phyloP scores from a whole-genome alignment of 495 filamentous ascomycete genomes.

The Hypoxylon fragiforme region DNA sequence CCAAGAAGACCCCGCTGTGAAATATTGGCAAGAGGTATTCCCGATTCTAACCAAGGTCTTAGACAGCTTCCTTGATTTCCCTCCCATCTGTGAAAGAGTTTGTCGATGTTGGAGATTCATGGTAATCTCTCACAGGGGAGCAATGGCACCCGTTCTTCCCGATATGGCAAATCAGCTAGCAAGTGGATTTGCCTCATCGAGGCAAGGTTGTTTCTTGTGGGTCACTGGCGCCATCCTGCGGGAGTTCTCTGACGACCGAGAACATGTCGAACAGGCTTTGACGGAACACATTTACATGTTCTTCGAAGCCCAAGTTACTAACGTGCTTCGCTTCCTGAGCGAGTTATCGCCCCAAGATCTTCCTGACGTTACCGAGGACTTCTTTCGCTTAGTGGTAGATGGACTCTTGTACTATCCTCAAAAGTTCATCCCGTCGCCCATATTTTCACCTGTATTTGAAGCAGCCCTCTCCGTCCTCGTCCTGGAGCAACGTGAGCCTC shows the following conservation, averaged over 20 bases:
- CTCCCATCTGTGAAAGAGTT: slow-evolving; percentile 88
- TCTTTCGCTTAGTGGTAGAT: slow-evolving; percentile 89
- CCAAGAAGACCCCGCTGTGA: slow-evolving; percentile 85
- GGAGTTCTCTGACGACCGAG: slow-evolving; percentile 88
- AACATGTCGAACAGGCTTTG: slow-evolving; percentile 79
- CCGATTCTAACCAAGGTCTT: slow-evolving; percentile 81
- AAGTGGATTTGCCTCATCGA: slow-evolving; percentile 77
- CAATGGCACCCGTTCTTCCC: slow-evolving; percentile 82
- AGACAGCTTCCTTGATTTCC: slow-evolving; percentile 78
- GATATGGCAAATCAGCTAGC: slow-evolving; percentile 85
- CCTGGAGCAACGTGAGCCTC: slow-evolving; percentile 85
- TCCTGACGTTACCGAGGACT: slow-evolving; percentile 98
- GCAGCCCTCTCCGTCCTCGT: slow-evolving; percentile 83
- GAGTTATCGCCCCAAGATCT: slow-evolving; percentile 83
- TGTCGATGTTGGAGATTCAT: slow-evolving; percentile 95
- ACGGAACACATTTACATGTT: slow-evolving; percentile 89
- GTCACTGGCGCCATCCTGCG: slow-evolving; percentile 91
- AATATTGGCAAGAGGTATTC: slow-evolving; percentile 93
- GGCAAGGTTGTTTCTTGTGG: slow-evolving; percentile 97
- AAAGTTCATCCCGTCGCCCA: slow-evolving; percentile 71
- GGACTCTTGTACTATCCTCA: slow-evolving; percentile 90
- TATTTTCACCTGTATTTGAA: slow-evolving; percentile 81
- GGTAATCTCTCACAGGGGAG: slow-evolving; percentile 91
- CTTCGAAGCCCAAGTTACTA: slow-evolving; percentile 87
- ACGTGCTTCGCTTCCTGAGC: slow-evolving; percentile 86